Conservation (phyloP, 306 rosid species). For the Elaeagnus macrophylla region DNA sequence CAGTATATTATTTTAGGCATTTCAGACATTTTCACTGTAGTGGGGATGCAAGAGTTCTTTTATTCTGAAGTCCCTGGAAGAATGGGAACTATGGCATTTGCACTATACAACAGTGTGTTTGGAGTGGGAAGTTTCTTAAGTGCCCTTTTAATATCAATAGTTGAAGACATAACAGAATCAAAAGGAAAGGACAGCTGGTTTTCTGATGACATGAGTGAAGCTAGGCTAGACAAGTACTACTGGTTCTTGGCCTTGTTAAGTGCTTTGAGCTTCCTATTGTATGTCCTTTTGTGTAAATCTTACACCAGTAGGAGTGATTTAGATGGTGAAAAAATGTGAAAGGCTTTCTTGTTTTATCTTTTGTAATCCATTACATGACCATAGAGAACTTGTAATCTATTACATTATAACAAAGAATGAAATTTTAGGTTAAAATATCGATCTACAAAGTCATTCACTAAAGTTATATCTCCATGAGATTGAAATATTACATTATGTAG, state of each 20-base stretch:
- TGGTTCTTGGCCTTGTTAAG: conserved; percentile 62
- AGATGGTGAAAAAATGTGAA: conserved; percentile 30
- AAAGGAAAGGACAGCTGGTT: conserved; percentile 66
- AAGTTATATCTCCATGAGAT: neutral
- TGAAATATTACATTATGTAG: conserved; percentile 1
- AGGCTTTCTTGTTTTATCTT: conserved; percentile 10
- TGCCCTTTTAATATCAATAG: conserved; percentile 54
- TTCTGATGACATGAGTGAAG: conserved; percentile 74
- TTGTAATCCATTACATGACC: too few relatives aligned
- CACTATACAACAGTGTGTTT: conserved; percentile 70
- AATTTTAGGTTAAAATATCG: too few relatives aligned
- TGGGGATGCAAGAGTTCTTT: conserved; percentile 93
- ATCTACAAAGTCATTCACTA: conserved; percentile 11
- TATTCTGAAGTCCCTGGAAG: conserved; percentile 71
- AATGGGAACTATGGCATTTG: conserved; percentile 85
- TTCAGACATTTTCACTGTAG: conserved; percentile 86
- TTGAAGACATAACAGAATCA: conserved; percentile 43
- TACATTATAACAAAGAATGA: too few relatives aligned
- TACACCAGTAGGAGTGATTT: conserved; percentile 32
- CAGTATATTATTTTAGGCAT: conserved; percentile 78
- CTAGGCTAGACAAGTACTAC: conserved; percentile 67
- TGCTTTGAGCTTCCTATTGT: conserved; percentile 43
- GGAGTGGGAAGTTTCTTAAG: conserved; percentile 94
- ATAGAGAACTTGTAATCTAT: too few relatives aligned
- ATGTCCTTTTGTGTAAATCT: conserved; percentile 48